Base-by-base conservation (phyloP, 768 basidiomycete genomes). In the Trametes elegans region DNA sequence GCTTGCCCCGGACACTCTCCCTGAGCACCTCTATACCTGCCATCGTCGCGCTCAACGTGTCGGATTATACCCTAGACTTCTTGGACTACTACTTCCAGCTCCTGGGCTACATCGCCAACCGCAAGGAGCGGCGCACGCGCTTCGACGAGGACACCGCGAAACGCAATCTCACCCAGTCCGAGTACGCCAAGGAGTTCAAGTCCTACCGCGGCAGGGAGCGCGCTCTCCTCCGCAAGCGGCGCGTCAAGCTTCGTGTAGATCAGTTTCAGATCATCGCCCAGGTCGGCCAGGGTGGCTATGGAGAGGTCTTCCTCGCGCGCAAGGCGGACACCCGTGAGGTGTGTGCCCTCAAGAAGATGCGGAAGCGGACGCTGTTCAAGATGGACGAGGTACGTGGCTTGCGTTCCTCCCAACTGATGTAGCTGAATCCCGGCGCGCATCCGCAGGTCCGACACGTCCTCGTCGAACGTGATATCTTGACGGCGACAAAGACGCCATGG, bases 261-360 rank as follows among this genome's bases (percentile, higher is more conserved):
- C 91, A 96, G 66, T 99, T 99, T 72, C 92, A 97, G 66, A 96
- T 99, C 69, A 95, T 99, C 60, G 93, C 94, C 0, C 97, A 99
- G 71, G 93, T 99, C 43, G 97, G 97, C 1, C 97, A 99, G 73
- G 97, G 97, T 11, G 97, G 97, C 2, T 99, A 98, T 71, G 97
- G 97, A 5, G 96, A 98, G 61, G 97, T 99, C 23, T 99, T 90
- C 67, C 79, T 99, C 47, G 97, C 97, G 9, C 77, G 96, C 36
- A 97, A 98, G 69, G 88, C 87, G 62, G 97, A 99, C 64, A 90
- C 95, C 1, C 91, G 93, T 24, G 93, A 98, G 68, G 90, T 99
- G 9, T 98, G 96, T 60, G 97, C 97, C 7, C 74, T 98, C 50
- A 98, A 99, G 79, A 96, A 91, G 75, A 96, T 99, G 97, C 81